Evolutionary conservation across 805 yeast species (phyloP).

Genomic region (Schwanniomyces occidentalis): DNA sequence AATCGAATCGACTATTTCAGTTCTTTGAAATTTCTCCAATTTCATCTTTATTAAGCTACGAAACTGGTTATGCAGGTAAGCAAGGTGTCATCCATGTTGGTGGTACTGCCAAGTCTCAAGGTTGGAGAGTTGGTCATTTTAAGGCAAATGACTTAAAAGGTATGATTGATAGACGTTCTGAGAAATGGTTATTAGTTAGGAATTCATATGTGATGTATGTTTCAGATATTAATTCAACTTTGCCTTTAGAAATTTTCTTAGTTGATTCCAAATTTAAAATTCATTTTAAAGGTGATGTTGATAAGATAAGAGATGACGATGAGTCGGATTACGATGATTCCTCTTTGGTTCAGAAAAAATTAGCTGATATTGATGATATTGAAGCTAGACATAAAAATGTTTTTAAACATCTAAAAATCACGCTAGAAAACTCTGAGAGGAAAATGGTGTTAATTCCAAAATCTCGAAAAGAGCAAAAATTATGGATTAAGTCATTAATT

Average conservation of each 20-base stretch:
- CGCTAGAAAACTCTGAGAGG: conserved; percentile 74
- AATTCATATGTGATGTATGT: conserved; percentile 84
- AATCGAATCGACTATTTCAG: conserved; percentile 77
- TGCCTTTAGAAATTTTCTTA: conserved; percentile 86
- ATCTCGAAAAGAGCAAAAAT: conserved; percentile 60
- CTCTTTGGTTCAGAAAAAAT: conserved; percentile 23
- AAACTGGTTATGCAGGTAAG: conserved; percentile 78
- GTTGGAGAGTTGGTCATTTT: conserved; percentile 94
- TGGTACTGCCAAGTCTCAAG: conserved; percentile 83
- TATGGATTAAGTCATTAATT: conserved; percentile 76
- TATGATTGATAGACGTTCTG: conserved; percentile 87
- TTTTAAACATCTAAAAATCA: conserved; percentile 52
- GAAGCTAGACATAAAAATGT: conserved; percentile 41
- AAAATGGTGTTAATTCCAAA: conserved; percentile 70
- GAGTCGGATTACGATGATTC: conserved; percentile 49
- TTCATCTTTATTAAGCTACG: conserved; percentile 79
- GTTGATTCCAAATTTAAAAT: conserved; percentile 78
- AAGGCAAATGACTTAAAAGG: conserved; percentile 74
- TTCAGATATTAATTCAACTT: conserved; percentile 80
- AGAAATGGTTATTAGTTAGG: conserved; percentile 89
- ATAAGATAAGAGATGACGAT: conserved; percentile 28
- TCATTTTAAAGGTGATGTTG: conserved; percentile 43
- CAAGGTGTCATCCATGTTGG: conserved; percentile 84
- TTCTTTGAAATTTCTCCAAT: conserved; percentile 90
- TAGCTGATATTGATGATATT: conserved; percentile 22